Evolutionary conservation across 805 yeast species (phyloP).

Genomic region (Lachancea cidri): DNA sequence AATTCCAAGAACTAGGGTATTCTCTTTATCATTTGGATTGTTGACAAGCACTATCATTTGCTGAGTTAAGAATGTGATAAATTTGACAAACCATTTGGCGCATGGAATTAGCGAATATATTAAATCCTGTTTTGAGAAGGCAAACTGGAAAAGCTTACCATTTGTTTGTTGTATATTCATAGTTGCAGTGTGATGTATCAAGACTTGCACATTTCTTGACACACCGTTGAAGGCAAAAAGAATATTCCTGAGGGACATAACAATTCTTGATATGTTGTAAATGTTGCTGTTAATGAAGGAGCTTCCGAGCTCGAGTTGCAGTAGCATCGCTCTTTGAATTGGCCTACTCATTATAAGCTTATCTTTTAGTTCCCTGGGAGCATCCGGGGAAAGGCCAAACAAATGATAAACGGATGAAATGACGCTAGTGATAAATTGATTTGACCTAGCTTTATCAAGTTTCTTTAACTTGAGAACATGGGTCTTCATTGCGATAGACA

Average conservation of each 20-base stretch:
- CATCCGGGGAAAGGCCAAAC: constrained; percentile 33
- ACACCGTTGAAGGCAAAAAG: constrained; percentile 34
- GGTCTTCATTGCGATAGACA: constrained; percentile 32
- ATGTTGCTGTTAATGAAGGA: constrained; percentile 24
- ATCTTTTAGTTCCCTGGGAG: constrained; percentile 33
- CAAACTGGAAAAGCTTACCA: constrained; percentile 42
- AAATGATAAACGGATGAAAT: constrained; percentile 29
- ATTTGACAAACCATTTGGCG: constrained; percentile 81
- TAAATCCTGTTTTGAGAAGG: constrained; percentile 56
- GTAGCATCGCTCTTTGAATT: constrained; percentile 31
- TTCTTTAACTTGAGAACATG: constrained; percentile 21
- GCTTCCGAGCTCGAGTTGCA: constrained; percentile 32
- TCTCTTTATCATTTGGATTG: constrained; percentile 18
- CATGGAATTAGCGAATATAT: constrained; percentile 67
- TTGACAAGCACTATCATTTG: constrained; percentile 52
- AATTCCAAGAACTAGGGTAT: constrained; percentile 50
- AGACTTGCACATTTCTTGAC: constrained; percentile 25
- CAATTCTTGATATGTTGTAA: constrained; percentile 30
- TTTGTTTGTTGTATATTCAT: constrained; percentile 43
- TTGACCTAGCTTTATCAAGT: constrained; percentile 22
- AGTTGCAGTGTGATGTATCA: constrained; percentile 32
- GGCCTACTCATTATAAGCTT: constrained; percentile 34
- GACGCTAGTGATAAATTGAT: constrained; percentile 22
- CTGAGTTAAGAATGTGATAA: constrained; percentile 65
- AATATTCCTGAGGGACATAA: constrained; percentile 29